These are phyloP conservation scores for Blepharisma stoltei DNA, from an alignment of 73 alveolate genomes.

Conservation along the genomic window DNA sequence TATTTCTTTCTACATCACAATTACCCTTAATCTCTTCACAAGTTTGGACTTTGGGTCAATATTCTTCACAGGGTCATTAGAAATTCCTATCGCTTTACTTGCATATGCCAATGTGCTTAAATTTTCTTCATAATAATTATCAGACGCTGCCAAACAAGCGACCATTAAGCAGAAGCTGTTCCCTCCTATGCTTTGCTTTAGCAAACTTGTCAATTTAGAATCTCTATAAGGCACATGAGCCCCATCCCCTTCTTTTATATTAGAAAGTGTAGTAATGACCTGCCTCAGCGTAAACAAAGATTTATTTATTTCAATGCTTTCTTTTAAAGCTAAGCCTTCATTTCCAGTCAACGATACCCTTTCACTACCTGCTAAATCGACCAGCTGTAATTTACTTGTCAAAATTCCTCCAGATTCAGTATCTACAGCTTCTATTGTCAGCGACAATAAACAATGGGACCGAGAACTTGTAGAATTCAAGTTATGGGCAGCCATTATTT, in stretches of 20 bases:
- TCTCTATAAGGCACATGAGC: conserved; percentile 97
- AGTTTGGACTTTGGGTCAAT: conserved; percentile 93
- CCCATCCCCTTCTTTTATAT: conserved; percentile 57
- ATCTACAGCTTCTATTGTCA: conserved; percentile 85
- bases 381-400: conserved; percentile 93
- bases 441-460: conserved; percentile 94
- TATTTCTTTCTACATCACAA: conserved; percentile 57
- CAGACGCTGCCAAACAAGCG: conserved; percentile 95
- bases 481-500: conserved; percentile 95
- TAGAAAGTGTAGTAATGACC: conserved; percentile 75
- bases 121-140: conserved; percentile 88
- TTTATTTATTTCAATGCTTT: conserved; percentile 96
- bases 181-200: conserved; percentile 97
- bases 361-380: conserved; percentile 99
- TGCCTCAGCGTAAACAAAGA: conserved; percentile 94
- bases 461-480: conserved; percentile 92
- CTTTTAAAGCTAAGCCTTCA: conserved; percentile 93
- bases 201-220: conserved; percentile 95
- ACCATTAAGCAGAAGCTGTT: conserved; percentile 94
- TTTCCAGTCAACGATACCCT: conserved; percentile 93
- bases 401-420: conserved; percentile 82
- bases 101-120: conserved; percentile 95
- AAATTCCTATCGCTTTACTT: conserved; percentile 93
- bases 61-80: conserved; percentile 93
- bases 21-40: conserved; percentile 67